These are phyloP conservation scores for Dacryopinax primogenitus DNA, from an alignment of 768 basidiomycete species.

Conservation along the genomic window DNA sequence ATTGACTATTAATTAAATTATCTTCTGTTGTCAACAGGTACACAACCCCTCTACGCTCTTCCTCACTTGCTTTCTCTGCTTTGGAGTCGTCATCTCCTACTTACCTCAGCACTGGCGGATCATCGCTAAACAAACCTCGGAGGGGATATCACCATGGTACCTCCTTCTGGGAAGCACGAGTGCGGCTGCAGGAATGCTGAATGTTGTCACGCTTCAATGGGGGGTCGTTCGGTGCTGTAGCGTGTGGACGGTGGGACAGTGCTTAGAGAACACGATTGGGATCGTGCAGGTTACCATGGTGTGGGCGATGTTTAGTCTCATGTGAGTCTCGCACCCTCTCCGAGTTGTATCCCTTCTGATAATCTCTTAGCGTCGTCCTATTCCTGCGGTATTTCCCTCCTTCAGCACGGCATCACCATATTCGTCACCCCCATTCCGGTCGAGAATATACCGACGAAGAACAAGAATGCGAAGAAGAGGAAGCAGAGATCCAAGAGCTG, in stretches of 20 bases:
- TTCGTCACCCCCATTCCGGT: conserved; percentile 36
- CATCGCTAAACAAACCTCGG: conserved; percentile 59
- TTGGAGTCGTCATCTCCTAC: conserved; percentile 72
- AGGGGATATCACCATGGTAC: conserved; percentile 88
- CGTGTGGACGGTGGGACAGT: conserved; percentile 56
- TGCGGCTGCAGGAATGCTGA: conserved; percentile 68
- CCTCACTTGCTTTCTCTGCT: conserved; percentile 49
- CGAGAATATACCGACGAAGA: conserved; percentile 10
- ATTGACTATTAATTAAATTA: neutral
- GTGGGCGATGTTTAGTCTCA: conserved; percentile 71
- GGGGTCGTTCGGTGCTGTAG: conserved; percentile 68
- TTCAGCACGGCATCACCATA: conserved; percentile 43
- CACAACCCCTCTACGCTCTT: conserved; percentile 61
- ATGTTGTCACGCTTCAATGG: conserved; percentile 82
- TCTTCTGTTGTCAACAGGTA: conserved; percentile 37
- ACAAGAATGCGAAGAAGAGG: conserved; percentile 10
- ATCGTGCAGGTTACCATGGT: conserved; percentile 69
- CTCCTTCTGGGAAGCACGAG: conserved; percentile 79
- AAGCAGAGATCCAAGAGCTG: conserved; percentile 8
- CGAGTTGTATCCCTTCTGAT: neutral
- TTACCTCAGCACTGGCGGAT: conserved; percentile 79
- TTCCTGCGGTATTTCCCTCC: conserved; percentile 87
- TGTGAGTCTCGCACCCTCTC: conserved; percentile 47
- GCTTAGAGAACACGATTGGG: conserved; percentile 69
- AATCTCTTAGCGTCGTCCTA: conserved; percentile 52